Base-by-base conservation (phyloP, 176 grass and related monocot species). In the Raddia distichophylla region DNA sequence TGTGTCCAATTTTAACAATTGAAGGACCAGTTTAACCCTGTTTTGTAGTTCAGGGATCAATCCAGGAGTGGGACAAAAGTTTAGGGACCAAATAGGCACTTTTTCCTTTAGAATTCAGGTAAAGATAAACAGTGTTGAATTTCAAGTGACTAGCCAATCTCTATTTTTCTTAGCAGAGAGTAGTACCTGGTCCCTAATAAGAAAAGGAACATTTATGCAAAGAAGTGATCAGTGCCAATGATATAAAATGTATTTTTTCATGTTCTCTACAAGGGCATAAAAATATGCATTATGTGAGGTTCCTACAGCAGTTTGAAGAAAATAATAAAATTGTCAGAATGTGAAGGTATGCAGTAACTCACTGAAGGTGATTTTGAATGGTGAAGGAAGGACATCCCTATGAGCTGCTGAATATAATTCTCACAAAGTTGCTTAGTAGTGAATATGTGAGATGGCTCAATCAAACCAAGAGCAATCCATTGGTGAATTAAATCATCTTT, bases 401-500 rank as follows among this genome's bases (percentile, higher is more conserved):
- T 8, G 32, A 71, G 69, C 20, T 12, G 27, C 19, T 1, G 4
- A 51, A 71, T 33, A 5, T 71, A 2, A 11, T 2, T 46, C 69
- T 71, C 46, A 16, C 46, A 20, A 16, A 33, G 14, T 0, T 71
- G 2, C 15, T 46, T 51, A 17, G 66, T 18, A 16, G 50, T 37
- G 1, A 10, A 18, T 5, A 7, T 37, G 18, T 16, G 10, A 0
- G 51, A 61, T 55, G 78, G 13, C 68, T 83, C 17, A 44, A 50
- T 20, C 33, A 70, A 8, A 1, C 42, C 34, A 0, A 74, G 70
- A 64, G 70, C 49, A 17, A 51, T 55, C 60, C 82, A 69, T 66
- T 77, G 82, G 14, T 54, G 60, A 20, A 84, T 17, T 35, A 84
- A 51, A 5, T 69, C 69, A 40, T 76, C 14, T 60, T 65, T 76